phyloP scores from a whole-genome alignment of 2,329 filamentous ascomycete species.

The Incumbomyces lentus region DNA sequence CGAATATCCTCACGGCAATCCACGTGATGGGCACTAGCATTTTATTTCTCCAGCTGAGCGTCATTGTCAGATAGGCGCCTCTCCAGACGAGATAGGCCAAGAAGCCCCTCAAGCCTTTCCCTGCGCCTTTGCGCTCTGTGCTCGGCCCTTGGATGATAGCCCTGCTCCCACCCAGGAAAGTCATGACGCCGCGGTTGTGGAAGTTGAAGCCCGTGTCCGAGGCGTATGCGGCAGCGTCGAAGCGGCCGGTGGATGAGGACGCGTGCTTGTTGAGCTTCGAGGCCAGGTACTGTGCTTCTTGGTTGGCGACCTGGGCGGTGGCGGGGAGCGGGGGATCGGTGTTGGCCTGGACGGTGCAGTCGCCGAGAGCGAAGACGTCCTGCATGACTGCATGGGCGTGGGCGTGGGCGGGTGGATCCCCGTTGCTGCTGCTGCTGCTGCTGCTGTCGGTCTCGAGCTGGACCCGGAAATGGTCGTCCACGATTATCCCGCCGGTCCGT shows the following conservation, averaged over 20 bases:
- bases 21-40: conserved; percentile 32
- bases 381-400: conserved; percentile 34
- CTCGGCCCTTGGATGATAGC: conserved; percentile 44
- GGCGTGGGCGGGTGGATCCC: conserved; percentile 5
- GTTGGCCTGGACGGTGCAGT: conserved; percentile 37
- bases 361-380: conserved; percentile 47
- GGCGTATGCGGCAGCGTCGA: conserved; percentile 10
- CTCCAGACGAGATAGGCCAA: conserved; percentile 36
- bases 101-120: conserved; percentile 30
- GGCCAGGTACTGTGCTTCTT: conserved; percentile 50
- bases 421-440: conserved; percentile 9
- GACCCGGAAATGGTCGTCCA: conserved; percentile 46
- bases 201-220: conserved; percentile 39
- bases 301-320: conserved; percentile 23
- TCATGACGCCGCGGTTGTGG: conserved; percentile 48
- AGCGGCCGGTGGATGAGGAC: conserved; percentile 10
- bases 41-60: conserved; percentile 37
- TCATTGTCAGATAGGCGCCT: conserved; percentile 36
- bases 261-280: conserved; percentile 44
- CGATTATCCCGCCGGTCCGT: conserved; percentile 40
- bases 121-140: conserved; percentile 19
- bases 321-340: conserved; percentile 12
- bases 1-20: conserved; percentile 33
- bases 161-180: conserved; percentile 48
- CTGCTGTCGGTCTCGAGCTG: conserved; percentile 34